Evolutionary conservation across 2,329 filamentous ascomycete genomes (phyloP).

Genomic region (Byssothecium circinans): DNA sequence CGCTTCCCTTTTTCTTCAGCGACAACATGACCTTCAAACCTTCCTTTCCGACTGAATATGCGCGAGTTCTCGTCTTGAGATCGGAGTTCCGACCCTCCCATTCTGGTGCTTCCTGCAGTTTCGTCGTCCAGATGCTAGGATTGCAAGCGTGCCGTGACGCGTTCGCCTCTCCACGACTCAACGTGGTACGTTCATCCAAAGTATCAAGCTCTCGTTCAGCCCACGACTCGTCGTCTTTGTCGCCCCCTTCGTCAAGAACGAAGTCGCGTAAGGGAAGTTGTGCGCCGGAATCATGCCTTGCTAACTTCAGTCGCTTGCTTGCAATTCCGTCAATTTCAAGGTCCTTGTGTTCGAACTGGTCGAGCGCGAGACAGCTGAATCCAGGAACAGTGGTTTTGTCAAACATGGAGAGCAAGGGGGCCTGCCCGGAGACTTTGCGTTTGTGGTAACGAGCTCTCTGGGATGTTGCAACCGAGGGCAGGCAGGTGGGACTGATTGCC

Average conservation of each 20-base stretch:
- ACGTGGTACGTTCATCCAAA: slow-evolving; percentile 6
- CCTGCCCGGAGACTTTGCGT: background rate
- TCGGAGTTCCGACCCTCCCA: background rate
- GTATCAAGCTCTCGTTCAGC: slow-evolving; percentile 1
- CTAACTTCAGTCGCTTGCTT: slow-evolving; percentile 9
- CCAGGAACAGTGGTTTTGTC: background rate
- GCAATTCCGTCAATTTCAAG: slow-evolving; percentile 6
- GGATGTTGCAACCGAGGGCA: background rate
- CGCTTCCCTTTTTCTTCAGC: slow-evolving; percentile 10
- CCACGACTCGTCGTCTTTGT: background rate
- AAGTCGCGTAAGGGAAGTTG: background rate
- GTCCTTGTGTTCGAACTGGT: slow-evolving; percentile 9
- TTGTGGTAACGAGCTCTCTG: background rate
- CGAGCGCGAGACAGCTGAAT: slow-evolving; percentile 8
- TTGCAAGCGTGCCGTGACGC: background rate
- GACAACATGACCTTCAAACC: slow-evolving; percentile 6
- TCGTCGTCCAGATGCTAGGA: background rate
- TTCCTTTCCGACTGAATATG: slow-evolving; percentile 3
- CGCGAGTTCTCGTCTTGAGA: slow-evolving; percentile 2
- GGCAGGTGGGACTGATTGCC: background rate
- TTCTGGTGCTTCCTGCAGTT: slow-evolving; percentile 3
- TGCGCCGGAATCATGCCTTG: background rate
- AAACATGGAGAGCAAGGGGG: background rate
- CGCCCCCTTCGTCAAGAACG: background rate
- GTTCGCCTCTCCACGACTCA: slow-evolving; percentile 8